phyloP scores from a whole-genome alignment of 371 early-diverging fungal genomes.

The Dinochytrium kinnereticum region DNA sequence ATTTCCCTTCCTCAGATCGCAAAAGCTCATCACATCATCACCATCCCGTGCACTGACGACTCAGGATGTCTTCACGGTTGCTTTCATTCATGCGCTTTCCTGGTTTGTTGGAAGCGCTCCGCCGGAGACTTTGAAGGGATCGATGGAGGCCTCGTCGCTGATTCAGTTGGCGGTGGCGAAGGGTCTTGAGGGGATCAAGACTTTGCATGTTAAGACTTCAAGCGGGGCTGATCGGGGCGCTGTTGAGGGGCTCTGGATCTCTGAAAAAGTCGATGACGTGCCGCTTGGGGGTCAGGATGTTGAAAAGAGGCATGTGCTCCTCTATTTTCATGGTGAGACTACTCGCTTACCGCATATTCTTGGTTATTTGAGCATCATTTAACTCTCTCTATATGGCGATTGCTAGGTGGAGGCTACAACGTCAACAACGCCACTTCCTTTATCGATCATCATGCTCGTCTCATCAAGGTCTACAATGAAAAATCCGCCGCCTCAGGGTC shows the following conservation, averaged over 20 bases:
- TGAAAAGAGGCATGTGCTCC: not conserved
- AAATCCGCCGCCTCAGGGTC: not conserved
- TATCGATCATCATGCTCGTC: not conserved
- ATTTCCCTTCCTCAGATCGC: not conserved
- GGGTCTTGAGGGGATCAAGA: constrained; percentile 15
- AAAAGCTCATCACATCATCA: not conserved
- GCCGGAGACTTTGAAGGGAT: not conserved
- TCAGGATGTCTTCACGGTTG: constrained; percentile 7
- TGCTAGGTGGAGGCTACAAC: constrained; percentile 23
- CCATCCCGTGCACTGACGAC: not conserved
- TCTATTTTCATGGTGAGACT: constrained; percentile 20
- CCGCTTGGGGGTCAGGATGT: not conserved
- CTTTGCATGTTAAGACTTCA: not conserved
- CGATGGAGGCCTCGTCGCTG: not conserved
- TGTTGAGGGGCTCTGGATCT: constrained; percentile 18
- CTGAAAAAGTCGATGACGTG: not conserved
- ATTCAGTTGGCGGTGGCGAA: not conserved
- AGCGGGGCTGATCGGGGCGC: not conserved
- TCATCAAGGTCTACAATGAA: constrained; percentile 12
- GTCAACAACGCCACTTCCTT: not conserved
- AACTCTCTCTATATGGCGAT: not conserved
- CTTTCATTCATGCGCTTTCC: not conserved
- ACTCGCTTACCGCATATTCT: not conserved
- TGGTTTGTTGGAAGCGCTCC: constrained; percentile 9
- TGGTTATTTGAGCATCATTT: not conserved